A percentile compares a stretch with the other conserved stretches of the same genome.
Evolutionary conservation across 768 basidiomycete species (phyloP).

Genomic region (Suillus discolor): DNA sequence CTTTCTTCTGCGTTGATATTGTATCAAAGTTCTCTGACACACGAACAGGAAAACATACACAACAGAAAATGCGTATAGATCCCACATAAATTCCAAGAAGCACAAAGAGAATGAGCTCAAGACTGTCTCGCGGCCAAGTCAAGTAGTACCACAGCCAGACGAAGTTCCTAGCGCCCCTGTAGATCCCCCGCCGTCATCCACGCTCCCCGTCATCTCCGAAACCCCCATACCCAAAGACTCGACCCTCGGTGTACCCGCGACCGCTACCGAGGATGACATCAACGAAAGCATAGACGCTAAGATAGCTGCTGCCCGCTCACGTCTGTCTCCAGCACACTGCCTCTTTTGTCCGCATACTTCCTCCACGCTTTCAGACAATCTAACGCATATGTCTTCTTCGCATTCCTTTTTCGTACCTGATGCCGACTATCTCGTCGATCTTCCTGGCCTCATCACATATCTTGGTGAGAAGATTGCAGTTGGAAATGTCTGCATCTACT

Average conservation of each 20-base stretch:
- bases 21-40: constrained; percentile 1
- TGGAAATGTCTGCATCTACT: constrained; percentile 92
- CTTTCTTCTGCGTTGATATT: background rate
- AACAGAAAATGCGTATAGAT: constrained; percentile 84
- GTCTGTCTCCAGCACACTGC: constrained; percentile 66
- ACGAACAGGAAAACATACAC: constrained; percentile 79
- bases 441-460: constrained; percentile 78
- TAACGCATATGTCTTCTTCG: constrained; percentile 81
- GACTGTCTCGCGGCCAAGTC: constrained; percentile 30
- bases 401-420: constrained; percentile 99
- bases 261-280: constrained; percentile 48
- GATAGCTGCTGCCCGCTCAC: constrained; percentile 69
- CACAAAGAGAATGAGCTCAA: constrained; percentile 80
- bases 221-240: constrained; percentile 9
- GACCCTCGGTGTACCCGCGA: constrained; percentile 35
- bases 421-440: constrained; percentile 84
- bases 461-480: constrained; percentile 92
- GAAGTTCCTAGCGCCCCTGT: constrained; percentile 21
- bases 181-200: constrained; percentile 7
- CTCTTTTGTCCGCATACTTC: constrained; percentile 77
- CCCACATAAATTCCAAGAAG: constrained; percentile 87
- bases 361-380: constrained; percentile 59
- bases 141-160: constrained; percentile 7
- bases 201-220: constrained; percentile 9
- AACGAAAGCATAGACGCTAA: constrained; percentile 69